Conservation (phyloP, 1,139 yeast species). For the Taphrina deformans region DNA sequence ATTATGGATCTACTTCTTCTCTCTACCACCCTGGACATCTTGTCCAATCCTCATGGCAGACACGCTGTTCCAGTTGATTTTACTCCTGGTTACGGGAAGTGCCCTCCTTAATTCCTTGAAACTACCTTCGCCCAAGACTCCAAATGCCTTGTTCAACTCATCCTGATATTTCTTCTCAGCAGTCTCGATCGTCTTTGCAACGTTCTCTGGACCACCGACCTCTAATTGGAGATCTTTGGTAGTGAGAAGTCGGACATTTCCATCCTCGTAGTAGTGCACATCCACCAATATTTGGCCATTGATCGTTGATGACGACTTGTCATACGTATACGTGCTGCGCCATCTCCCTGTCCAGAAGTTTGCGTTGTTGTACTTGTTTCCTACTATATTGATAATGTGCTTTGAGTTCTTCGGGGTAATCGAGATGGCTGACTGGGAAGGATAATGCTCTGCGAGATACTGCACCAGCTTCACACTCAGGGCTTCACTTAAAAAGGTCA, state of each 20-base stretch:
- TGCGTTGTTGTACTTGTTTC: slow-evolving; percentile 68
- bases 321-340: slow-evolving; percentile 64
- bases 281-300: slow-evolving; percentile 64
- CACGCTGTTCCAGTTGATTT: slow-evolving; percentile 91
- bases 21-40: slow-evolving; percentile 53
- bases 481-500: not conserved
- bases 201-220: slow-evolving; percentile 41
- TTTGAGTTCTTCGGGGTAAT: slow-evolving; percentile 55
- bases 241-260: slow-evolving; percentile 79
- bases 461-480: slow-evolving; percentile 36
- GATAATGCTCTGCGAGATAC: slow-evolving; percentile 52
- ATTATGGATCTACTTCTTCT: slow-evolving; percentile 14
- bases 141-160: slow-evolving; percentile 62
- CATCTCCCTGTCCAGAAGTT: slow-evolving; percentile 90
- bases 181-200: slow-evolving; percentile 56
- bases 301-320: slow-evolving; percentile 46
- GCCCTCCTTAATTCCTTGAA: slow-evolving; percentile 87
- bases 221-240: slow-evolving; percentile 45
- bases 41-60: slow-evolving; percentile 86
- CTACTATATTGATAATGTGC: slow-evolving; percentile 59
- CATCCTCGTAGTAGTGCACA: slow-evolving; percentile 93
- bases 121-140: slow-evolving; percentile 70
- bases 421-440: slow-evolving; percentile 51
- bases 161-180: slow-evolving; percentile 66
- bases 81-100: slow-evolving; percentile 86